phyloP scores from a whole-genome alignment of 1,139 yeast species.

The Scheffersomyces illinoinensis region DNA sequence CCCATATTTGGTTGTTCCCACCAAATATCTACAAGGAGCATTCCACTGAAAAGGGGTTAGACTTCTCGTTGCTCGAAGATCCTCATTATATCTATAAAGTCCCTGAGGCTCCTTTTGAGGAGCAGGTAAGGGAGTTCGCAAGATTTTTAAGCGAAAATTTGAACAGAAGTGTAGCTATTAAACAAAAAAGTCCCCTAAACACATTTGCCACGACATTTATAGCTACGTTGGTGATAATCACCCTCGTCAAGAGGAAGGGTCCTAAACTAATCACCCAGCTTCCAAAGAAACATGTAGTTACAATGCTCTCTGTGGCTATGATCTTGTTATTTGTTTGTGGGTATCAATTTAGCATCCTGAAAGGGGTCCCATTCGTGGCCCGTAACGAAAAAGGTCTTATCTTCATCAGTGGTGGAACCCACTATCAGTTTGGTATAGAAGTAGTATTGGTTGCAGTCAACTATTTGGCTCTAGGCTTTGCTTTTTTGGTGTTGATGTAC shows the following conservation, averaged over 20 bases:
- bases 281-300: slow-evolving; percentile 33
- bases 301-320: slow-evolving; percentile 38
- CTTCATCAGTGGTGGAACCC: slow-evolving; percentile 61
- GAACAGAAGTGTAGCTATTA: slow-evolving; percentile 42
- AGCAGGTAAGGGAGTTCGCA: slow-evolving; percentile 51
- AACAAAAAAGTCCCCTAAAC: slow-evolving; percentile 38
- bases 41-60: slow-evolving; percentile 1
- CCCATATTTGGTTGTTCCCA: slow-evolving; percentile 67
- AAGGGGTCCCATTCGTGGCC: slow-evolving; percentile 64
- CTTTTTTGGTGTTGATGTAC: slow-evolving; percentile 39
- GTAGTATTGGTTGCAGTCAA: slow-evolving; percentile 49
- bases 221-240: slow-evolving; percentile 44
- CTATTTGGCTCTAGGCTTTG: slow-evolving; percentile 46
- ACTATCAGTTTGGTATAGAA: slow-evolving; percentile 72
- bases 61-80: slow-evolving; percentile 23
- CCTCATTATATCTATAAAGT: slow-evolving; percentile 33
- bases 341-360: slow-evolving; percentile 59
- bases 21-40: slow-evolving; percentile 28
- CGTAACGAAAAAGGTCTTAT: slow-evolving; percentile 49
- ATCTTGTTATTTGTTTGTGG: slow-evolving; percentile 57
- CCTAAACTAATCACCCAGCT: slow-evolving; percentile 34
- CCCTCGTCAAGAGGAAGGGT: slow-evolving; percentile 52
- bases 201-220: slow-evolving; percentile 49
- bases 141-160: slow-evolving; percentile 49
- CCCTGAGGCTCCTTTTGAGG: slow-evolving; percentile 25